Evolutionary conservation across 345 rosid species (phyloP).

Genomic region (Gossypium australe): DNA sequence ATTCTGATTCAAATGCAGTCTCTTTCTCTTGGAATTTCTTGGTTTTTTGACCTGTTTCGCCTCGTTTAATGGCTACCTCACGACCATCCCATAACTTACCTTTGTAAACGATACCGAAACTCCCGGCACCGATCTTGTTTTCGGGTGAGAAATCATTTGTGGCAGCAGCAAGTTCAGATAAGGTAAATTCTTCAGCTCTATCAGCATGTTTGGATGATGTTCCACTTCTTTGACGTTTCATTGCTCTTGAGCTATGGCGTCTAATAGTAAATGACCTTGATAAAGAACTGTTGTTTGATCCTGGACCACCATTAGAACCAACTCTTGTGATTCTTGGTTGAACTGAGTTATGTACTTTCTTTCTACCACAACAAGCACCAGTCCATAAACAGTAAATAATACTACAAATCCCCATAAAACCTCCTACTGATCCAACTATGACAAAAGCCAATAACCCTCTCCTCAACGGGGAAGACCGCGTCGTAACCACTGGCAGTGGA

Average conservation of each 20-base stretch:
- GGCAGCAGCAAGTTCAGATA: conserved; percentile 69
- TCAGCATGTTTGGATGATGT: conserved; percentile 78
- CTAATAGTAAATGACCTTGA: conserved; percentile 65
- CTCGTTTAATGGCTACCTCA: conserved; percentile 90
- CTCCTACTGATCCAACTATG: conserved; percentile 69
- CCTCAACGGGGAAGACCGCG: conserved; percentile 33
- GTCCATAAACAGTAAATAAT: conserved; percentile 69
- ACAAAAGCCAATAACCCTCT: conserved; percentile 64
- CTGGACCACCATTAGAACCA: conserved; percentile 43
- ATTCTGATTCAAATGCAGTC: conserved; percentile 85
- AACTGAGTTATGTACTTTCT: conserved; percentile 86
- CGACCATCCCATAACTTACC: conserved; percentile 75
- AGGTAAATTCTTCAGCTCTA: conserved; percentile 64
- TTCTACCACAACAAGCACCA: conserved; percentile 68
- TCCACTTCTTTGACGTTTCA: conserved; percentile 94
- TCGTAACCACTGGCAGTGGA: neutral
- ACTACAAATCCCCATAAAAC: conserved; percentile 54
- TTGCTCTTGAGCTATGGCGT: conserved; percentile 68
- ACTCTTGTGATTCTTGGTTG: conserved; percentile 85
- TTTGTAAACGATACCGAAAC: conserved; percentile 79
- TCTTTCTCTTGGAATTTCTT: conserved; percentile 91
- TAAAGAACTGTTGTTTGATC: conserved; percentile 50
- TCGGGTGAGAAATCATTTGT: conserved; percentile 66
- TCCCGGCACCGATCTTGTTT: conserved; percentile 86
- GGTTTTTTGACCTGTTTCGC: conserved; percentile 53